A percentile compares a stretch with the other conserved stretches of the same genome.
These are phyloP conservation scores for Aspergillus quadrilineatus DNA, from an alignment of 2,329 filamentous ascomycete species.

Conservation along the genomic window DNA sequence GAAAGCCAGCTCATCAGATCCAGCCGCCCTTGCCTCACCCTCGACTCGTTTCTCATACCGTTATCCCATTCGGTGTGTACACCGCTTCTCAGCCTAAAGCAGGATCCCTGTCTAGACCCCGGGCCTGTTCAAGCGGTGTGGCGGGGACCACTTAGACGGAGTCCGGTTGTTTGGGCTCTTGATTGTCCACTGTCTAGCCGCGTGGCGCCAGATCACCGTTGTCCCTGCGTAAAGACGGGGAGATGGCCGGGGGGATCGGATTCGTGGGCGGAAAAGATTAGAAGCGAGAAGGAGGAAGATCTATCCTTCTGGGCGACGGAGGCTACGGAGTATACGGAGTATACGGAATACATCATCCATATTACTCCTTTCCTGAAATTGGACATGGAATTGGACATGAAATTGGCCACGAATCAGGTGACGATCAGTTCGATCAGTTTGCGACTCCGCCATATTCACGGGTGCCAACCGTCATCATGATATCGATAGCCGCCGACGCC, in stretches of 20 bases:
- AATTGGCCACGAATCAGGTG: too few relatives aligned
- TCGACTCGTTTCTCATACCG: neutral
- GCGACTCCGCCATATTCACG: too few relatives aligned
- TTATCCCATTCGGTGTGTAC: neutral
- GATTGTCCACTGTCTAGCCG: neutral
- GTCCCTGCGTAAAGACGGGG: neutral
- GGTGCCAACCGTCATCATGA: too few relatives aligned
- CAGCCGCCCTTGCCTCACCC: neutral
- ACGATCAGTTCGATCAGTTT: too few relatives aligned
- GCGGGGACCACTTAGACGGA: neutral
- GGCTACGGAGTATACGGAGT: too few relatives aligned
- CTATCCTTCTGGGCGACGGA: too few relatives aligned
- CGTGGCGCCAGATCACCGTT: neutral
- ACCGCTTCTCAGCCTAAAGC: conserved; percentile 1
- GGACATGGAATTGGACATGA: too few relatives aligned
- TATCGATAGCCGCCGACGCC: too few relatives aligned
- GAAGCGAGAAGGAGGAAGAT: neutral
- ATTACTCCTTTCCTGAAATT: too few relatives aligned
- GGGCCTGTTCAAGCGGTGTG: neutral
- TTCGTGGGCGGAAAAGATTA: neutral
- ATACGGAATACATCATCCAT: too few relatives aligned
- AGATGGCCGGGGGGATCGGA: neutral
- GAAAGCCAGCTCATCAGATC: neutral
- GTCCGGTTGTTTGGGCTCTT: neutral
- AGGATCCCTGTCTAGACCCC: neutral